phyloP scores from a whole-genome alignment of 192 early-diverging fungal genomes.

The Umbelopsis isabellina region DNA sequence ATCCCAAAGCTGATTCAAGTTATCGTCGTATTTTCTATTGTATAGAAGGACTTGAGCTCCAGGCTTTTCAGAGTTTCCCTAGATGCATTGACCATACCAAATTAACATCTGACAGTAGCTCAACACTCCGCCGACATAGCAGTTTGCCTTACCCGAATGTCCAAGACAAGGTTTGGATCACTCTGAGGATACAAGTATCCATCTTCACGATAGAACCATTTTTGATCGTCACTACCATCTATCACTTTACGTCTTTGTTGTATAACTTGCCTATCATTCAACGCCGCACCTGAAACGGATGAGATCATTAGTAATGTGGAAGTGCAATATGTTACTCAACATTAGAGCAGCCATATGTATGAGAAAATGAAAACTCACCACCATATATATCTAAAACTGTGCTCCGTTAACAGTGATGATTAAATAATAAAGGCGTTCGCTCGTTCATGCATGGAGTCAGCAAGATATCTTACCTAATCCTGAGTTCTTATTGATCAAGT shows the following conservation, averaged over 20 bases:
- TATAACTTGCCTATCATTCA: constrained; percentile 34
- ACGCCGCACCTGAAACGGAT: constrained; percentile 10
- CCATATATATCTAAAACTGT: constrained; percentile 36
- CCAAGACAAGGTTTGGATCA: constrained; percentile 36
- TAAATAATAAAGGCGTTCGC: background rate
- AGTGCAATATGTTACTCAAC: background rate
- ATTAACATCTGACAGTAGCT: background rate
- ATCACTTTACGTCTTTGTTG: constrained; percentile 39
- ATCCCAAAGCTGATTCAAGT: constrained; percentile 37
- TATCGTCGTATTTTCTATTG: constrained; percentile 37
- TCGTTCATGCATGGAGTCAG: background rate
- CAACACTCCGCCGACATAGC: background rate
- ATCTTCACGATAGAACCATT: constrained; percentile 42
- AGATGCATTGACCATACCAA: background rate
- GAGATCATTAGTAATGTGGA: background rate
- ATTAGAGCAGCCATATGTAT: background rate
- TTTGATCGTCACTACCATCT: constrained; percentile 37
- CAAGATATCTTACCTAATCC: constrained; percentile 31
- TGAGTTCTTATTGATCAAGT: constrained; percentile 41
- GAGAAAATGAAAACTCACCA: constrained; percentile 3
- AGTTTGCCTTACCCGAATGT: constrained; percentile 36
- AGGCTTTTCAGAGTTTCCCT: constrained; percentile 40
- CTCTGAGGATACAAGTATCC: constrained; percentile 39
- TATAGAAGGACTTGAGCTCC: constrained; percentile 36
- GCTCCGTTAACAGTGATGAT: background rate